Percentiles rank a stretch among this genome's conserved stretches.
phyloP scores from a whole-genome alignment of 2,329 filamentous ascomycete genomes.

The Phaeosphaeriaceae sp. region DNA sequence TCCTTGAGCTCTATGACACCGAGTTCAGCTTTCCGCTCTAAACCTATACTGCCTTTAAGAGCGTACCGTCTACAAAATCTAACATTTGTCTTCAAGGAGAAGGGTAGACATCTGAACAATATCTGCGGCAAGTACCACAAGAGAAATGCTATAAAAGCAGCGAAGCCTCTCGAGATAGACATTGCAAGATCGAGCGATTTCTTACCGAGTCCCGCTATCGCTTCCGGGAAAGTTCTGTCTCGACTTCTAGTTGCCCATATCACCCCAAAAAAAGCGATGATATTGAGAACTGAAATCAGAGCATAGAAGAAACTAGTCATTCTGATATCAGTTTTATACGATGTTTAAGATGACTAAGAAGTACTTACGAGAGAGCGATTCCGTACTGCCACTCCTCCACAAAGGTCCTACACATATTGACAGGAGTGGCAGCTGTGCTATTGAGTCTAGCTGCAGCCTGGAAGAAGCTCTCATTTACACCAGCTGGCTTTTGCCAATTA shows the following conservation, averaged over 20 bases:
- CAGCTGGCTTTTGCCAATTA: conserved; percentile 9
- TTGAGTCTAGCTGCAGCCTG: conserved; percentile 31
- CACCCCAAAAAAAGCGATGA: conserved; percentile 10
- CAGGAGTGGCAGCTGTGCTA: conserved; percentile 15
- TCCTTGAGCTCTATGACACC: conserved; percentile 12
- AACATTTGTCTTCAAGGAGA: conserved; percentile 17
- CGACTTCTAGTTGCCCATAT: conserved; percentile 1
- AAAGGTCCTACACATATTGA: conserved; percentile 30
- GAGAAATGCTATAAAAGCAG: background rate
- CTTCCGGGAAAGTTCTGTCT: background rate
- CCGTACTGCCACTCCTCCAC: conserved; percentile 32
- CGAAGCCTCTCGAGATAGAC: conserved; percentile 3
- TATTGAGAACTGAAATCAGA: conserved; percentile 16
- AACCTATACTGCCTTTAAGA: conserved; percentile 20
- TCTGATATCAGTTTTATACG: background rate
- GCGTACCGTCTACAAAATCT: conserved; percentile 22
- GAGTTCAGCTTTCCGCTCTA: conserved; percentile 18
- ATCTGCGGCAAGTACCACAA: conserved; percentile 12
- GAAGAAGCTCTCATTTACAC: conserved; percentile 39
- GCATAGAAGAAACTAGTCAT: conserved; percentile 16
- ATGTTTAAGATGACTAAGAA: background rate
- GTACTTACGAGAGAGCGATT: conserved; percentile 22
- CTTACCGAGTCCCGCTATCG: background rate
- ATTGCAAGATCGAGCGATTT: background rate
- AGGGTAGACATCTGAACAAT: conserved; percentile 28